Conservation (phyloP, 176 grass and related monocot genomes). For the Stipa capillata region DNA sequence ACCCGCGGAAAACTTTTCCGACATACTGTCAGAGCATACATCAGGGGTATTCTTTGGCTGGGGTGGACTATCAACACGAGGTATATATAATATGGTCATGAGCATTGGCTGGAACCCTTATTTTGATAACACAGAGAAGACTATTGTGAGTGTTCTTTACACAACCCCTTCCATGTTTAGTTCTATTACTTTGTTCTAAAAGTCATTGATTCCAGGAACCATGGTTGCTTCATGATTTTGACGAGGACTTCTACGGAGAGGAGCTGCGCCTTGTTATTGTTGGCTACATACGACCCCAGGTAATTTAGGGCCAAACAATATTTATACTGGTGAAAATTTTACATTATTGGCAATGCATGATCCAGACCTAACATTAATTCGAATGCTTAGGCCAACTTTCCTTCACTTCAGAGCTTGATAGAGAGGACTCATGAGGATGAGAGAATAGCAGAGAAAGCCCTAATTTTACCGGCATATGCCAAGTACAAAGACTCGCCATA, state of each 20-base stretch:
- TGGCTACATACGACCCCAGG: slow-evolving; percentile 91
- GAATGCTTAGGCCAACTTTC: slow-evolving; percentile 69
- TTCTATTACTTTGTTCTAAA: slow-evolving; percentile 25
- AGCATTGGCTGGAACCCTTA: slow-evolving; percentile 99
- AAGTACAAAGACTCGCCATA: slow-evolving; percentile 61
- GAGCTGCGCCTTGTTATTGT: slow-evolving; percentile 83
- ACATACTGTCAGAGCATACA: slow-evolving; percentile 73
- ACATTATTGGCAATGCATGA: not conserved
- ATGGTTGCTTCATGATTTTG: slow-evolving; percentile 93
- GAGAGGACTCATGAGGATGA: slow-evolving; percentile 87
- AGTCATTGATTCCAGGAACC: slow-evolving; percentile 52
- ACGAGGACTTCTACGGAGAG: slow-evolving; percentile 86
- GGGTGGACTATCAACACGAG: slow-evolving; percentile 61
- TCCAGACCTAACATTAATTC: not conserved
- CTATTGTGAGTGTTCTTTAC: slow-evolving; percentile 50
- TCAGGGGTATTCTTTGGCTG: slow-evolving; percentile 97
- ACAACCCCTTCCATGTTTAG: not conserved
- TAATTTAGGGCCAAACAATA: slow-evolving; percentile 6
- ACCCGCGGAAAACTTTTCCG: slow-evolving; percentile 73
- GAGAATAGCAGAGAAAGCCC: slow-evolving; percentile 72
- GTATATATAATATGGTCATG: slow-evolving; percentile 96
- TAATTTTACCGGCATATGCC: slow-evolving; percentile 63
- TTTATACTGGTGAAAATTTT: not conserved
- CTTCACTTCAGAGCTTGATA: slow-evolving; percentile 87
- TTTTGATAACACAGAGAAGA: slow-evolving; percentile 93